These are phyloP conservation scores for Tremella fuciformis DNA, from an alignment of 768 basidiomycete genomes.

Conservation along the genomic window DNA sequence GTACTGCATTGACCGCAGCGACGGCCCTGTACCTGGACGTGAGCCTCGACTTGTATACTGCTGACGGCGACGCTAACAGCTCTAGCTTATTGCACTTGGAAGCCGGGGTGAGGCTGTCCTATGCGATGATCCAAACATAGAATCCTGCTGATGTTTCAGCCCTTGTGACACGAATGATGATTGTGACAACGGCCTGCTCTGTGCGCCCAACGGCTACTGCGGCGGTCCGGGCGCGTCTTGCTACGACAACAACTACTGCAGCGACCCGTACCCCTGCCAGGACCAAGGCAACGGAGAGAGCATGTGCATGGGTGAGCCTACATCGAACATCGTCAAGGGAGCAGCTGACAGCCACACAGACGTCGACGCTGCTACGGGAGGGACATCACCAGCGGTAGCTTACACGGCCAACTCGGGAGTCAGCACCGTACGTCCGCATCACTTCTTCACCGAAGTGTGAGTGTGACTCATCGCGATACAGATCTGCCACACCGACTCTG, in stretches of 20 bases:
- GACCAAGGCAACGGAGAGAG: not conserved
- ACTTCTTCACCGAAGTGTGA: not conserved
- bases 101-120: constrained; percentile 8
- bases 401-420: constrained; percentile 9
- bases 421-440: constrained; percentile 2
- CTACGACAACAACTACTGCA: constrained; percentile 6
- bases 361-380: constrained; percentile 5
- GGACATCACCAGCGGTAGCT: not conserved
- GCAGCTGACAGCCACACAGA: not conserved
- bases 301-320: constrained; percentile 3
- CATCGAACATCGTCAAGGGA: not conserved
- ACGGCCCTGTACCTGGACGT: not conserved
- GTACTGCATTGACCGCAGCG: constrained; percentile 5
- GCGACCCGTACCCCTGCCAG: constrained; percentile 11
- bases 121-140: too few species aligned
- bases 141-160: not conserved
- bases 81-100: constrained; percentile 16
- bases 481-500: not conserved
- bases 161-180: not conserved
- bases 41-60: not conserved
- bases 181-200: constrained; percentile 6
- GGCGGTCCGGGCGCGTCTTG: constrained; percentile 10
- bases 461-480: too few species aligned
- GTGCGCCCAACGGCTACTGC: constrained; percentile 4
- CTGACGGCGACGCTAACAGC: not conserved